A percentile compares a stretch with the other conserved stretches of the same genome.
phyloP scores from a whole-genome alignment of 108 stramenopile species.

The Nitzschia sp. region DNA sequence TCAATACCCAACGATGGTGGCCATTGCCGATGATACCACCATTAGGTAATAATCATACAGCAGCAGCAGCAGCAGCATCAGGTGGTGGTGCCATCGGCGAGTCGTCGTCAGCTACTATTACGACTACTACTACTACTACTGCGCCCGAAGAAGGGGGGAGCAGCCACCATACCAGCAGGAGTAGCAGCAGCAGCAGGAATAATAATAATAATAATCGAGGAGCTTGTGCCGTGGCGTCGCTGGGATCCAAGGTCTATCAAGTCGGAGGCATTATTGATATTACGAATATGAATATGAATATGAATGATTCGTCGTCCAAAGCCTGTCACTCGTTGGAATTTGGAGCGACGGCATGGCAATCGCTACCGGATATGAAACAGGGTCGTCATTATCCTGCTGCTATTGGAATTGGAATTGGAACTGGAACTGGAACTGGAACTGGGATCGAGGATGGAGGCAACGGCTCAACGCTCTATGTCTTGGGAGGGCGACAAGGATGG shows the following conservation, averaged over 20 bases:
- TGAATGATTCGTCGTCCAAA: not conserved
- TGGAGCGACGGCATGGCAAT: slow-evolving; percentile 3
- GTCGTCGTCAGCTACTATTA: too few species aligned
- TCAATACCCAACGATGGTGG: slow-evolving; percentile 17
- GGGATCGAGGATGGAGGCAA: too few species aligned
- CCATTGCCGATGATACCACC: slow-evolving; percentile 6
- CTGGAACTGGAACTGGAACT: too few species aligned
- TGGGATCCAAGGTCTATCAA: not conserved
- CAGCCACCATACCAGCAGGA: too few species aligned
- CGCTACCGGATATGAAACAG: not conserved
- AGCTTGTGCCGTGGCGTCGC: not conserved
- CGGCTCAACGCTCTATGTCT: not conserved
- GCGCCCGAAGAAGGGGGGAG: not conserved
- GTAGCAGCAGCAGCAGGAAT: too few species aligned
- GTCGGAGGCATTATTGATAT: not conserved
- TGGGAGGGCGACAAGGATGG: slow-evolving; percentile 12
- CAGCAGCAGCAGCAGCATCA: too few species aligned
- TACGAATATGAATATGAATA: too few species aligned
- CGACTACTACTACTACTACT: too few species aligned
- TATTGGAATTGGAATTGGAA: not conserved
- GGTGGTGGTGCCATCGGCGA: too few species aligned
- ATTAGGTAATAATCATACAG: too few species aligned
- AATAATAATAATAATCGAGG: not conserved
- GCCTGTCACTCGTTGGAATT: slow-evolving; percentile 8
- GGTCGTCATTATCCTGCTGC: slow-evolving; percentile 5